phyloP scores from a whole-genome alignment of 345 rosid genomes.

The Acer yangbiense region DNA sequence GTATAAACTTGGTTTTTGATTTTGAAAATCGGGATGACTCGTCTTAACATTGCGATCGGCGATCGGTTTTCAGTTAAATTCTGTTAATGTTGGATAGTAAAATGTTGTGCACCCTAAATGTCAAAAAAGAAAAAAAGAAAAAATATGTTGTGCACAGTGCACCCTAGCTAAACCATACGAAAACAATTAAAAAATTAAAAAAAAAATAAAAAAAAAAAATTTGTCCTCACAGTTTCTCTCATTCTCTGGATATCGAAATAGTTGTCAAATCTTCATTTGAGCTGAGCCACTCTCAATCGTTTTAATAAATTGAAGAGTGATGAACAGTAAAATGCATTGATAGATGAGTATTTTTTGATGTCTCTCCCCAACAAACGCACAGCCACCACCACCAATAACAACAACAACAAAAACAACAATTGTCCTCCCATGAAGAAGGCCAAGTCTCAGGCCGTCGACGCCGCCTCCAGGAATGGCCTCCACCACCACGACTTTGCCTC shows the following conservation, averaged over 20 bases:
- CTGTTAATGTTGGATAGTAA: no score
- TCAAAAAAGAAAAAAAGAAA: not conserved
- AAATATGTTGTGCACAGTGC: not conserved
- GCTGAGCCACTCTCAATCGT: not conserved
- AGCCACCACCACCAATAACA: slow-evolving; percentile 28
- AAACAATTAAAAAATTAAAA: not conserved
- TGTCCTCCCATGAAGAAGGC: slow-evolving; percentile 66
- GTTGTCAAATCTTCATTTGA: not conserved
- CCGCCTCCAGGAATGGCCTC: slow-evolving; percentile 57
- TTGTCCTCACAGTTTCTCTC: slow-evolving; percentile 3
- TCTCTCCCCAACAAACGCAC: slow-evolving; percentile 91
- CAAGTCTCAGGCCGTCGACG: slow-evolving; percentile 65
- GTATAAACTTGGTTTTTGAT: no score
- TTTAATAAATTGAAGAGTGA: not conserved
- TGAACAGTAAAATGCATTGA: slow-evolving; percentile 33
- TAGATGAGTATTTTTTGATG: slow-evolving; percentile 45
- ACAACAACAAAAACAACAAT: slow-evolving; percentile 2
- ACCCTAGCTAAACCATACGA: no score
- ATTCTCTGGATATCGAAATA: not conserved
- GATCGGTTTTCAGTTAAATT: no score
- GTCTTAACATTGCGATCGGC: no score
- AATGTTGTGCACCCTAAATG: no score
- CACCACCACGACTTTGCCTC: slow-evolving; percentile 32
- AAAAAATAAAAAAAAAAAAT: not conserved
- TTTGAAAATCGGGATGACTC: no score